Evolutionary conservation across 345 rosid genomes (phyloP).

Genomic region (Heritiera littoralis): DNA sequence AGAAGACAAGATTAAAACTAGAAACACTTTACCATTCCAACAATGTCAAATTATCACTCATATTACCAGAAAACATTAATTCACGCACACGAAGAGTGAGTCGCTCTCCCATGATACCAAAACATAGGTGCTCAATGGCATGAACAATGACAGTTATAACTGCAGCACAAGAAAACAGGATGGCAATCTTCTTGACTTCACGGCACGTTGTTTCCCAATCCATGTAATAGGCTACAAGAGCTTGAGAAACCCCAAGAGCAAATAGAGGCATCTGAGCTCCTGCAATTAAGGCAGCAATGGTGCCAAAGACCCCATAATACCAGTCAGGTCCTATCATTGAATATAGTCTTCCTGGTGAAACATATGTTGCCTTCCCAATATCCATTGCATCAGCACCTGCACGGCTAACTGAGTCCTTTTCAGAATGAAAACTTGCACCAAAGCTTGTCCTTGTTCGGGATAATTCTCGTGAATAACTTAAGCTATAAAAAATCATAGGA

Average conservation of each 20-base stretch:
- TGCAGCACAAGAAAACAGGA: conserved; percentile 69
- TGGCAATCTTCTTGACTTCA: conserved; percentile 74
- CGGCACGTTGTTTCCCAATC: conserved; percentile 70
- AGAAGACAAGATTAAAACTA: neutral
- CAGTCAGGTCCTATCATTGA: conserved; percentile 89
- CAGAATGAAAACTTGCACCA: conserved; percentile 76
- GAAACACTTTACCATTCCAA: no score
- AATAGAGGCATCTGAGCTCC: conserved; percentile 97
- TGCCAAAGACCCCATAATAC: conserved; percentile 74
- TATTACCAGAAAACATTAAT: conserved; percentile 74
- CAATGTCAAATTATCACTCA: neutral
- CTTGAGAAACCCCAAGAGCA: conserved; percentile 92
- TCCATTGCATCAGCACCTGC: conserved; percentile 49
- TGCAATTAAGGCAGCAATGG: conserved; percentile 67
- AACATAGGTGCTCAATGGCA: conserved; percentile 65
- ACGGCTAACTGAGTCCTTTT: conserved; percentile 64
- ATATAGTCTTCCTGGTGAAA: conserved; percentile 62
- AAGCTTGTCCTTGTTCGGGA: conserved; percentile 68
- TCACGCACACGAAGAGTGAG: conserved; percentile 90
- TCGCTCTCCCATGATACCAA: conserved; percentile 91
- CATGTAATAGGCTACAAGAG: conserved; percentile 79
- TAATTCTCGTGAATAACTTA: conserved; percentile 62
- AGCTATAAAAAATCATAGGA: conserved; percentile 32
- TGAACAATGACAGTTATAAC: conserved; percentile 60
- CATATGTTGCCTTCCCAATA: conserved; percentile 35